Evolutionary conservation across 306 rosid species (phyloP), one percentile per base, ranked within the genome.

Genomic region (Castanea crenata): DNA sequence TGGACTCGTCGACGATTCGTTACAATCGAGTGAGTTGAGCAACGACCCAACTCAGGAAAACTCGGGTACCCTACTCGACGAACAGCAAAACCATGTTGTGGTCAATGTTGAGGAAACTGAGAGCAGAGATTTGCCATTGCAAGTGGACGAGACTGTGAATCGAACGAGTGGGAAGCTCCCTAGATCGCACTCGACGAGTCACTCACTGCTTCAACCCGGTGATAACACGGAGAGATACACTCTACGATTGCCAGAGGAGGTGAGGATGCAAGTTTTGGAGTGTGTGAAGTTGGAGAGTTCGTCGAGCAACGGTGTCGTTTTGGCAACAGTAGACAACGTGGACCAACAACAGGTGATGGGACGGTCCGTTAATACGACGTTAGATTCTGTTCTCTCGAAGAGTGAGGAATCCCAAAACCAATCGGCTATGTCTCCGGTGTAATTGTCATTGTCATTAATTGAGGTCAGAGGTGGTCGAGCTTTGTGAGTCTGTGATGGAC

Each of bases 141-240:
- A 41, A 38, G 46, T 38, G 46, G 11, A 38, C 21, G 79, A 56
- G 71, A 32, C 35, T 2, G 72, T 8, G 51, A 19, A 67, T 32
- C 34, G 19, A 15, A 49, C 64, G 57, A 55, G 29, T 38, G 29
- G 69, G 71, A 81, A 77, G 56, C 49, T 77, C 11, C 49, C 72
- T 41, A 86, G 90, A 76, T 91, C 95, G 1, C 87, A 93, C 71
- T 93, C 98, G 59, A 93, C 98, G 1, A 97, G 97, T 10, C 94
- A 91, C 85, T 88, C 92, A 0, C 67, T 78, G 64, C 74, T 64
- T 52, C 90, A 86, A 75, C 73, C 51, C 2, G 86, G 71, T 55
- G 81, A 84, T 68, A n/a, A 78, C 70, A 69, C 74, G 67, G 96
- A 93, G 75, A 84, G 91, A 69, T 89, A 76, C 81, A 89, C 91